Base-by-base conservation (phyloP, 192 early-diverging fungal genomes). In the Linnemannia hyalina region DNA sequence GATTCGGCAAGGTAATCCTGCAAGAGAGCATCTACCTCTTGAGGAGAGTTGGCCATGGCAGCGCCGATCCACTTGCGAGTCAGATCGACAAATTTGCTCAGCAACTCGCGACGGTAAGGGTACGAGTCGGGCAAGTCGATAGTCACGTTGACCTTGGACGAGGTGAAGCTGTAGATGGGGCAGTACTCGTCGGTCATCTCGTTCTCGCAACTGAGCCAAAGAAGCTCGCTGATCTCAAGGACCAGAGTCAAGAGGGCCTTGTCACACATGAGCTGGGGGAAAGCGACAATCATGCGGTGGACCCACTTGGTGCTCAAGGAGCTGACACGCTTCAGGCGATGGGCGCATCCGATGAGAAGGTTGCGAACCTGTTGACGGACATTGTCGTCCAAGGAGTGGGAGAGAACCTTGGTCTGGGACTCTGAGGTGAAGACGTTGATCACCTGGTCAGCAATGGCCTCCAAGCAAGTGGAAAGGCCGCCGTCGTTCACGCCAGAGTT, bases 401-500 rank as follows among this genome's bases (percentile, higher is more conserved):
- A 86, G 2, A 89, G 81, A 11, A 90, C 90, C 74, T 92, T 90
- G 42, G 68, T 88, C 46, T 88, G 87, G n/a, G 90, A 85, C 68
- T 92, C 92, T 3, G 81, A 90, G 36, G 89, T 89, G 68, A 93
- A 93, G 15, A 86, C 88, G 10, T 83, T 70, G 70, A 88, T 88
- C 13, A 92, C 92, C 47, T 93, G 91, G 55, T 96, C 94, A 16
- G 93, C 96, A 76, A 98, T 95, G 36, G 89, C 89, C 78, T 98
- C 95, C 52, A 99, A 87, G 20, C 95, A 92, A 1, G 89, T 89
- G 52, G 95, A 94, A 46, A 97, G 84, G 10, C 93, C 92, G 23
- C 94, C 95, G 47, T 92, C 90, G 78, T 95, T 95, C 63, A 97
- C 94, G 23, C 97, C 95, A 44, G 96, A 92, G 80, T 99, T 97